Base-by-base conservation (phyloP, 148 eudicot genomes). In the Camellia japonica region DNA sequence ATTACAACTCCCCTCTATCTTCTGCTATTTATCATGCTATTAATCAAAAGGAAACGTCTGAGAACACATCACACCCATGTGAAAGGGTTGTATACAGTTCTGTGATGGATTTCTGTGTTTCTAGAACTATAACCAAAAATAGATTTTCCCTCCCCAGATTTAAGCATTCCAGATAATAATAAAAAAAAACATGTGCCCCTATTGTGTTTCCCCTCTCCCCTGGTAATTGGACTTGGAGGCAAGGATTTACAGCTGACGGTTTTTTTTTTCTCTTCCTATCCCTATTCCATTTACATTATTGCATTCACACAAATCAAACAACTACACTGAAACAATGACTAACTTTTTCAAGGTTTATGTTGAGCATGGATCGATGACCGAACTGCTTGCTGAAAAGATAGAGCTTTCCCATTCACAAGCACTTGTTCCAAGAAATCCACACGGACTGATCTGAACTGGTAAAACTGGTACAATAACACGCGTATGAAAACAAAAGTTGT, bases 401-500 rank as follows among this genome's bases (percentile, higher is more conserved):
- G 49, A 71, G 93, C 73, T 79, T 86, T 93, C 75, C 97, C 97
- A 79, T 95, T 95, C 85, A 95, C 97, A 64, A 91, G 87, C 78
- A 92, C 65, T 88, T 92, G 98, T 65, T 95, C 93, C 72, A 87
- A 66, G 85, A 93, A 93, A 86, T 95, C 98, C 69, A 88, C 92
- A n/a, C 98, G 97, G 55, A 93, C 86, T 23, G 97, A 88, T 74
- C 85, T 93, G 86, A 91, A 95, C 80, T 84, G 85, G 80, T 93
- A 95, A 68, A 15, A 38, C 97, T 95, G 90, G 43, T 16, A 71
- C 23, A 13, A 58, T 71, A 56, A 68, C 70, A 79, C 16, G 69
- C 73, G 80, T 42, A 73, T 60, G 7, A 73, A 55, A 73, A 60
- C 10, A 52, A 47, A 71, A 68, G 59, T 62, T 44, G 11, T 65